Evolutionary conservation across 768 basidiomycete genomes (phyloP).

Genomic region (Royoungia palumana): DNA sequence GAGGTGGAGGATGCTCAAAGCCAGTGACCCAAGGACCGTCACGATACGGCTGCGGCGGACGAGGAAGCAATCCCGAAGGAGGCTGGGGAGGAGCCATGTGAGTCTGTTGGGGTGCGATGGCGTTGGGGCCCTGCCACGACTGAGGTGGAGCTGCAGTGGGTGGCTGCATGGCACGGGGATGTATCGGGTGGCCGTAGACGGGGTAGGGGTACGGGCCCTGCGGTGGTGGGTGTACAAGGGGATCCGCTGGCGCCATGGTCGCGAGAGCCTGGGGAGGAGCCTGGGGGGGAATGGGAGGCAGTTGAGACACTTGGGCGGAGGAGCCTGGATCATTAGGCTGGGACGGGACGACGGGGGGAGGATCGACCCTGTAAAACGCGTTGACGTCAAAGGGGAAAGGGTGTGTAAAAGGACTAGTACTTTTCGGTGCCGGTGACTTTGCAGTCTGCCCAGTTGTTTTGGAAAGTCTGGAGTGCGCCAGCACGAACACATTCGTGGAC

Average conservation of each 20-base stretch:
- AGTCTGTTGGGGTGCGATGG: conserved; percentile 64
- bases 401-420: conserved; percentile 38
- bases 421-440: conserved; percentile 73
- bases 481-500: conserved; percentile 71
- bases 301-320: conserved; percentile 23
- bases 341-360: conserved; percentile 14
- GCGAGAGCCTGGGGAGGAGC: conserved; percentile 25
- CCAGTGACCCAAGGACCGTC: conserved; percentile 55
- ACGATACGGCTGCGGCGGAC: conserved; percentile 42
- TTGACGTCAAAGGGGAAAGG: not conserved
- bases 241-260: conserved; percentile 26
- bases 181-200: conserved; percentile 41
- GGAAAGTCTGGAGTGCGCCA: conserved; percentile 68
- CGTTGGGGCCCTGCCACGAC: conserved; percentile 60
- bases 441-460: conserved; percentile 75
- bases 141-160: conserved; percentile 51
- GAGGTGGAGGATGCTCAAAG: conserved; percentile 49
- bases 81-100: conserved; percentile 50
- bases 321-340: conserved; percentile 25
- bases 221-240: conserved; percentile 30
- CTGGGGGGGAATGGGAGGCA: conserved; percentile 29
- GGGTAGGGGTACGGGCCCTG: conserved; percentile 29
- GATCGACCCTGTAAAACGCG: conserved; percentile 24
- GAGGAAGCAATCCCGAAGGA: conserved; percentile 44
- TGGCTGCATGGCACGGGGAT: conserved; percentile 42